These are phyloP conservation scores for Leccinum variicolor DNA, from an alignment of 768 basidiomycete genomes.

Conservation along the genomic window DNA sequence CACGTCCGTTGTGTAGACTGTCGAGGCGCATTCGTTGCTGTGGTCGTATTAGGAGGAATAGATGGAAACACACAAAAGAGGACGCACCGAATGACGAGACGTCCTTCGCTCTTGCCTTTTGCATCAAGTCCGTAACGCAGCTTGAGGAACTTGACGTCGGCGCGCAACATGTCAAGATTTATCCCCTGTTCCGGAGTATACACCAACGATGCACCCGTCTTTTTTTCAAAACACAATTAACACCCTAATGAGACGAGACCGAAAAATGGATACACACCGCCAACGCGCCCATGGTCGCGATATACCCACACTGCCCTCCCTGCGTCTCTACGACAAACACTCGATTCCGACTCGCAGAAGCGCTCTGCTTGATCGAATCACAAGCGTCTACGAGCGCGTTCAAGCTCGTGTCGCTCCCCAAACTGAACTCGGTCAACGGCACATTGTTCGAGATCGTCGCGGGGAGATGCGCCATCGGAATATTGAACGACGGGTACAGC, in stretches of 20 bases:
- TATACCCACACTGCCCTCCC: conserved; percentile 94
- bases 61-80: neutral
- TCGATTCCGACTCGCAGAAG: conserved; percentile 90
- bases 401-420: conserved; percentile 96
- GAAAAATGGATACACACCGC: conserved; percentile 57
- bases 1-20: conserved; percentile 87
- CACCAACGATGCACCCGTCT: conserved; percentile 90
- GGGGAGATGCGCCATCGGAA: conserved; percentile 94
- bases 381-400: conserved; percentile 97
- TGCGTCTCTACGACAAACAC: conserved; percentile 99
- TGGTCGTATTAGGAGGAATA: neutral
- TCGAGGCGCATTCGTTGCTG: conserved; percentile 85
- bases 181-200: conserved; percentile 95
- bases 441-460: conserved; percentile 99
- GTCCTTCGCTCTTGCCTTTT: conserved; percentile 88
- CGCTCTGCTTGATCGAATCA: conserved; percentile 98
- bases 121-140: conserved; percentile 81
- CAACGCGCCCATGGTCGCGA: conserved; percentile 92
- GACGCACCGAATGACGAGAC: conserved; percentile 84
- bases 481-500: conserved; percentile 87
- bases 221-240: neutral
- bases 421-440: conserved; percentile 91
- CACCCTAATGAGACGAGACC: neutral
- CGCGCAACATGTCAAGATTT: conserved; percentile 71
- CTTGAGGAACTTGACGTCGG: conserved; percentile 87